Conservation (phyloP, 2,329 filamentous ascomycete species). For the Colletotrichum australisinense region DNA sequence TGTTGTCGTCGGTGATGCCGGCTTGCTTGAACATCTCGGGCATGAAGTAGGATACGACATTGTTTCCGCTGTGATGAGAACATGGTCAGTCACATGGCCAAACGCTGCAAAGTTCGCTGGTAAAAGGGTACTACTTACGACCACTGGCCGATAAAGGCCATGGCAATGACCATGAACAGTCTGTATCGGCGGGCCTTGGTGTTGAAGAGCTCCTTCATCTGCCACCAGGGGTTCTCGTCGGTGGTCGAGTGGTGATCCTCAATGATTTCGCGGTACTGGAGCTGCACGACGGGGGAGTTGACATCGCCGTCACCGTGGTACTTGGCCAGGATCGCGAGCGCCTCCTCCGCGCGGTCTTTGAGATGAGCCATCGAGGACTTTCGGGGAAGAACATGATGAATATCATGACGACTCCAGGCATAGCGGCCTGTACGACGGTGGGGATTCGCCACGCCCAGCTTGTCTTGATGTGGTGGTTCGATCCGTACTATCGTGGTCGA, state of each 20-base stretch:
- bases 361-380: slow-evolving; percentile 78
- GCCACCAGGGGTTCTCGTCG: slow-evolving; percentile 70
- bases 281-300: slow-evolving; percentile 61
- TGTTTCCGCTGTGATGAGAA: slow-evolving; percentile 47
- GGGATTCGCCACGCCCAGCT: slow-evolving; percentile 70
- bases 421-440: slow-evolving; percentile 61
- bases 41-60: slow-evolving; percentile 55
- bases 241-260: slow-evolving; percentile 59
- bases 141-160: slow-evolving; percentile 64
- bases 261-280: slow-evolving; percentile 68
- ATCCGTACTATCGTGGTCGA: slow-evolving; percentile 54
- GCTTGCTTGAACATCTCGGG: slow-evolving; percentile 55
- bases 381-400: slow-evolving; percentile 80
- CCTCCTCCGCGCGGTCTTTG: slow-evolving; percentile 66
- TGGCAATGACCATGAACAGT: slow-evolving; percentile 60
- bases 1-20: slow-evolving; percentile 51
- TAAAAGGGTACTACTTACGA: neutral
- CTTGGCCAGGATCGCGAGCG: slow-evolving; percentile 65
- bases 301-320: slow-evolving; percentile 70
- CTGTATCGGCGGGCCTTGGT: slow-evolving; percentile 59
- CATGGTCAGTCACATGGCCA: neutral
- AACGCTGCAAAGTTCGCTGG: neutral
- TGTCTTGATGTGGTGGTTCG: slow-evolving; percentile 40
- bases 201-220: slow-evolving; percentile 66
- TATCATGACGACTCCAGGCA: slow-evolving; percentile 56